Evolutionary conservation across 108 stramenopile genomes (phyloP), one percentile per base, ranked within the genome.

Genomic region (Pseudonitzschia pungens): DNA sequence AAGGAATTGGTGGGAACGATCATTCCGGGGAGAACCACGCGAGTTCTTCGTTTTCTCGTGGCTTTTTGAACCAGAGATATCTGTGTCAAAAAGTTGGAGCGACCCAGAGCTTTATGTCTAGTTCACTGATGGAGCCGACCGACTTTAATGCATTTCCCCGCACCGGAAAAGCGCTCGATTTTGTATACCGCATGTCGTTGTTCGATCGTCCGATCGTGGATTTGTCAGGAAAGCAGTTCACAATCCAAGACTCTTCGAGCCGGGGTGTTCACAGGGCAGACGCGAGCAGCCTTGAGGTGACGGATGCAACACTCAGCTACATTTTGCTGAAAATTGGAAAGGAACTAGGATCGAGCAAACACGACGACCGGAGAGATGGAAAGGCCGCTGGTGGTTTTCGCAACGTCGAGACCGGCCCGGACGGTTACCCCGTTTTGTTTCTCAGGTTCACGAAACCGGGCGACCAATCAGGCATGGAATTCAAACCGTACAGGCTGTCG

Each of bases 271-370:
- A 94, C 69, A 78, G 89, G 44, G 84, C 93, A 15, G 90, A 91
- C 81, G 93, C 93, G 26, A 90, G 89, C 64, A 66, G 85, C 1
- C 68, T 92, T 63, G 93, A 94, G 68, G 77, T 92, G 26, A 92
- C 87, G 58, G 93, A 94, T 75, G 89, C 90, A 31, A 55, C 89
- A 0, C 72, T 94, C 65, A 87, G 88, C 56, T 79, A 80, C 50
- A 78, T 87, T 1, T 67, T 94, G 31, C 73, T 89, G 36, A 33
- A 77, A 15, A 77, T 87, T 18, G 92, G 92, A 2, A 64, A 41
- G 33, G 72, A 80, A 10, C 43, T 26, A 24, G 24, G 50, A 32
- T 10, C 21, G n/a, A 21, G 24, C 15, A 40, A 44, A 4, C 28
- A 43, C 16, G 63, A 59, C 24, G 70, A 69, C 1, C 24, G 43